Evolutionary conservation across 345 rosid species (phyloP).

Genomic region (Melastoma malabathricum): DNA sequence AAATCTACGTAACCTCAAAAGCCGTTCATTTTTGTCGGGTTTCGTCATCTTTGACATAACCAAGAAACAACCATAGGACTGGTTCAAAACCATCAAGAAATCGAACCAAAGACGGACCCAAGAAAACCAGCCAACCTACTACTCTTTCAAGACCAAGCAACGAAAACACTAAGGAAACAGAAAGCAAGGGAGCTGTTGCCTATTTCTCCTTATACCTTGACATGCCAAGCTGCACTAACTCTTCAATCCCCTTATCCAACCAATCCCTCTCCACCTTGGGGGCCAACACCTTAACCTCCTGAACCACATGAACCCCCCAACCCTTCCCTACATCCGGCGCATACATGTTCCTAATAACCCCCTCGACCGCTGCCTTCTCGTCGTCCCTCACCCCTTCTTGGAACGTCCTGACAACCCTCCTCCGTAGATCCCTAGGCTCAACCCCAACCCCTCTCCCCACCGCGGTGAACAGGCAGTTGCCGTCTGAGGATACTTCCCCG

Average conservation of each 20-base stretch:
- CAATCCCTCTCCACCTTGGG: constrained; percentile 53
- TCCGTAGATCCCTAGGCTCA: constrained; percentile 14
- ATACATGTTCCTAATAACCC: constrained; percentile 71
- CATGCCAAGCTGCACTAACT: constrained; percentile 78
- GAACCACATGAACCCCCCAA: constrained; percentile 95
- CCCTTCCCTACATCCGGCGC: constrained; percentile 97
- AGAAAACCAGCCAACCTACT: too few relatives aligned
- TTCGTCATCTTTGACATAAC: too few relatives aligned
- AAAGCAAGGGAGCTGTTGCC: too few relatives aligned
- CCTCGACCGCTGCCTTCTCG: constrained; percentile 34
- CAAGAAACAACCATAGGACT: too few relatives aligned
- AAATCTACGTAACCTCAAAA: too few relatives aligned
- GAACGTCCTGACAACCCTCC: constrained; percentile 50
- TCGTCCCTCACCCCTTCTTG: constrained; percentile 35
- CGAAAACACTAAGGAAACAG: too few relatives aligned
- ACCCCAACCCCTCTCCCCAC: constrained; percentile 53
- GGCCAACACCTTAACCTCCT: constrained; percentile 77
- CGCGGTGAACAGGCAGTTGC: constrained; percentile 95
- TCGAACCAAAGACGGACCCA: too few relatives aligned
- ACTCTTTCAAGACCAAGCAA: too few relatives aligned
- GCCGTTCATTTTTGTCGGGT: too few relatives aligned
- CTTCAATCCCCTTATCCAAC: constrained; percentile 67
- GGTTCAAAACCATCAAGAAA: too few relatives aligned
- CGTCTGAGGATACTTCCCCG: constrained; percentile 89
- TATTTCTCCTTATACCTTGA: constrained; percentile 26